A percentile compares a stretch with the other conserved stretches of the same genome.
Evolutionary conservation across 306 rosid genomes (phyloP).

Genomic region (Fragaria vesca): DNA sequence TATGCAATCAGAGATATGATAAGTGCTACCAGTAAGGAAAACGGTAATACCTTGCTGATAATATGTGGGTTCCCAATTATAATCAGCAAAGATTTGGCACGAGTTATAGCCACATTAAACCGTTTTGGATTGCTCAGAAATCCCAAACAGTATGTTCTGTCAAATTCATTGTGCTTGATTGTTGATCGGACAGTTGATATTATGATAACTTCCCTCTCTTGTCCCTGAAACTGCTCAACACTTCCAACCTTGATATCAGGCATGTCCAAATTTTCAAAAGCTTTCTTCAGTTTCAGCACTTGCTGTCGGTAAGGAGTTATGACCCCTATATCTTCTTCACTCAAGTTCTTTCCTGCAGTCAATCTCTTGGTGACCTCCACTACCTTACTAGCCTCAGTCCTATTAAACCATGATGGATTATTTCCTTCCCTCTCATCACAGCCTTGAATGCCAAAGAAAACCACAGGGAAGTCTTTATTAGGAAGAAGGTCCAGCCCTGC

Average conservation of each 20-base stretch:
- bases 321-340: conserved; percentile 74
- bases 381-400: conserved; percentile 87
- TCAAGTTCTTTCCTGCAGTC: conserved; percentile 40
- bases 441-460: conserved; percentile 93
- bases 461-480: conserved; percentile 70
- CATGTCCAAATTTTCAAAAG: conserved; percentile 61
- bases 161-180: conserved; percentile 86
- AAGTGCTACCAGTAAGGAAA: neutral
- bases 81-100: conserved; percentile 80
- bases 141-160: conserved; percentile 74
- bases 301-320: conserved; percentile 93
- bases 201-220: conserved; percentile 78
- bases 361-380: conserved; percentile 53
- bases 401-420: conserved; percentile 98
- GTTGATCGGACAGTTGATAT: conserved; percentile 95
- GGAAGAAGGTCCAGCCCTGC: conserved; percentile 59
- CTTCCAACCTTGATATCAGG: conserved; percentile 75
- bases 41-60: conserved; percentile 65
- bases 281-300: conserved; percentile 70
- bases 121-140: conserved; percentile 87
- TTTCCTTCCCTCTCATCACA: conserved; percentile 96
- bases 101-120: conserved; percentile 91
- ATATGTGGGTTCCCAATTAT: conserved; percentile 91
- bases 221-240: conserved; percentile 97
- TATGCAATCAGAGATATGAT: neutral